phyloP scores from a whole-genome alignment of 345 rosid genomes.

The Citrus glauca region DNA sequence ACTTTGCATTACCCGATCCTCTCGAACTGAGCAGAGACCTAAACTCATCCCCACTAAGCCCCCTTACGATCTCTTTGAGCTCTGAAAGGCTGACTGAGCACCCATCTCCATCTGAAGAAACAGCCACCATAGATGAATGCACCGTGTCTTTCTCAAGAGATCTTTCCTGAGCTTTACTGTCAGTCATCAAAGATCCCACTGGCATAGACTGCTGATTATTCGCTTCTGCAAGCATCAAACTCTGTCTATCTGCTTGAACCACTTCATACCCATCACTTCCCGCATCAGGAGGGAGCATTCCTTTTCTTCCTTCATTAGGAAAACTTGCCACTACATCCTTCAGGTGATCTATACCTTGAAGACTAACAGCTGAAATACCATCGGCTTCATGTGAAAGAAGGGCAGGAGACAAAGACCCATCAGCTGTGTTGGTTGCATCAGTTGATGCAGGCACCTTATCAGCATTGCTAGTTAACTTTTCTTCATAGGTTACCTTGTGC shows the following conservation, averaged over 20 bases:
- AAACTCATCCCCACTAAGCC: slow-evolving; percentile 57
- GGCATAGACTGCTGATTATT: slow-evolving; percentile 31
- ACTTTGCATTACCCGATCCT: slow-evolving; percentile 22
- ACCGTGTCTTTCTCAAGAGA: slow-evolving; percentile 23
- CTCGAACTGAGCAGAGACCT: slow-evolving; percentile 45
- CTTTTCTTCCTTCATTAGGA: slow-evolving; percentile 20
- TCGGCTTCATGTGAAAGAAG: slow-evolving; percentile 24
- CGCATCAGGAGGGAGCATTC: slow-evolving; percentile 13
- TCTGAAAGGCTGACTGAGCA: slow-evolving; percentile 36
- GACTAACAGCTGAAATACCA: slow-evolving; percentile 15
- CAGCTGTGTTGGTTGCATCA: slow-evolving; percentile 17
- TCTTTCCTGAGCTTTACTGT: slow-evolving; percentile 30
- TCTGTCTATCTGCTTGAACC: slow-evolving; percentile 23
- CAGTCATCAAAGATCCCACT: slow-evolving; percentile 31
- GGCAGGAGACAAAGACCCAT: slow-evolving; percentile 20
- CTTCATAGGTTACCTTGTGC: slow-evolving; percentile 25
- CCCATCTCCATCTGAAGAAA: slow-evolving; percentile 26
- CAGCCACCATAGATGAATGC: slow-evolving; percentile 21
- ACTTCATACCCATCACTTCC: slow-evolving; percentile 17
- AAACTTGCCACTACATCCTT: slow-evolving; percentile 19
- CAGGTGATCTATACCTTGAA: slow-evolving; percentile 11
- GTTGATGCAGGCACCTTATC: slow-evolving; percentile 25
- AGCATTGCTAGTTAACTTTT: slow-evolving; percentile 23
- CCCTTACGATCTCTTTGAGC: slow-evolving; percentile 42
- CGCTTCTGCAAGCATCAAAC: slow-evolving; percentile 23